These are phyloP conservation scores for Nephelium lappaceum DNA, from an alignment of 345 rosid species.

Conservation along the genomic window DNA sequence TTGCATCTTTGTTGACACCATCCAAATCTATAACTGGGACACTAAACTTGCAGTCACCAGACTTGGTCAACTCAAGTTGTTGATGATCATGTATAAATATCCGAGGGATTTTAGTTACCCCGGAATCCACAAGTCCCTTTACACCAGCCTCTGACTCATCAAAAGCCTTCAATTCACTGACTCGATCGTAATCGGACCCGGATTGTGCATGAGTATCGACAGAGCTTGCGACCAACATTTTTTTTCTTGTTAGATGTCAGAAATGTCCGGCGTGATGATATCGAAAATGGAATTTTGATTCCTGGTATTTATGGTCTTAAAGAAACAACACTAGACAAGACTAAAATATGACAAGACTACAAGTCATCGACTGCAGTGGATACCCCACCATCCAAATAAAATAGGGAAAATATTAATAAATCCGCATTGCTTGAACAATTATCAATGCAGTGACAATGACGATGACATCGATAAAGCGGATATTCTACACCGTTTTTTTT, in stretches of 20 bases:
- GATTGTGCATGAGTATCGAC: background rate
- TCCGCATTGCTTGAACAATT: no score
- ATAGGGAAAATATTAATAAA: no score
- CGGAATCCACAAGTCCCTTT: conserved; percentile 42
- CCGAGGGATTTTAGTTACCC: conserved; percentile 33
- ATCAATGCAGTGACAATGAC: no score
- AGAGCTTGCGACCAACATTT: background rate
- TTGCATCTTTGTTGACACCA: conserved; percentile 10
- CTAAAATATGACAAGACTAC: no score
- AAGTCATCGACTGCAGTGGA: no score
- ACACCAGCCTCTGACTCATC: conserved; percentile 44
- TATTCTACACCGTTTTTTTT: no score
- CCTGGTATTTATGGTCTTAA: no score
- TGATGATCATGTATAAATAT: conserved; percentile 28
- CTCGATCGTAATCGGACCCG: conserved; percentile 4
- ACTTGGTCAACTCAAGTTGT: background rate
- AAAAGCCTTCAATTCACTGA: conserved; percentile 30
- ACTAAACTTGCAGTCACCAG: background rate
- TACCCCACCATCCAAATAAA: no score
- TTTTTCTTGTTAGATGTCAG: background rate
- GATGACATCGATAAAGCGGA: no score
- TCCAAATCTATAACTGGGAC: conserved; percentile 43
- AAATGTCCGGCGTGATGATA: no score
- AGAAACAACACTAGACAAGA: no score
- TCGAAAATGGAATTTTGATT: no score